Evolutionary conservation across 345 rosid genomes (phyloP).

Genomic region (Ceriops zippeliana): DNA sequence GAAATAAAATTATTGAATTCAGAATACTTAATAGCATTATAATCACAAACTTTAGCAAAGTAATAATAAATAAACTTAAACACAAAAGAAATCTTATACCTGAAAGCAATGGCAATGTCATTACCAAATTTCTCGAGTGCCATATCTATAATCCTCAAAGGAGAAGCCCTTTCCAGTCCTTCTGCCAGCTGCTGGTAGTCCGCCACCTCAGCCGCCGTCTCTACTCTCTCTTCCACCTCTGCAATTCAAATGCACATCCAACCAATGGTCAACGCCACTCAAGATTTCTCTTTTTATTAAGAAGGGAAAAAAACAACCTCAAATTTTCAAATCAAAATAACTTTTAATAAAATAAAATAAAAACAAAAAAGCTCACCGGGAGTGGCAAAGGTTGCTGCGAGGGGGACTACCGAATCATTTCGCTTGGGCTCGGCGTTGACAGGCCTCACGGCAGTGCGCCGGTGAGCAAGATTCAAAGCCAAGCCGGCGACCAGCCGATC

Average conservation of each 20-base stretch:
- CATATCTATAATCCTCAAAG: conserved; percentile 85
- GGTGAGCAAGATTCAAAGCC: conserved; percentile 39
- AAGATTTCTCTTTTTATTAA: not conserved
- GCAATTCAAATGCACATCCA: conserved; percentile 15
- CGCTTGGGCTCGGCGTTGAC: conserved; percentile 57
- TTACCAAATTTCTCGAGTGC: conserved; percentile 78
- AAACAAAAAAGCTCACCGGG: conserved; percentile 44
- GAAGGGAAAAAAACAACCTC: too few species aligned
- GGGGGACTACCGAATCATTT: conserved; percentile 44
- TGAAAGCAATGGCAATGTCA: conserved; percentile 91
- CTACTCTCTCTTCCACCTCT: conserved; percentile 62
- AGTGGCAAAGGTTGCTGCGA: conserved; percentile 52
- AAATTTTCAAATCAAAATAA: not conserved
- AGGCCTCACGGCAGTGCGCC: conserved; percentile 43
- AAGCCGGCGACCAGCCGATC: conserved; percentile 35
- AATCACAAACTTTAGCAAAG: not conserved
- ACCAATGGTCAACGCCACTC: too few species aligned
- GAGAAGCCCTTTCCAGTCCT: conserved; percentile 63
- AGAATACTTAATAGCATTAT: too few species aligned
- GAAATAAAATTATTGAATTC: too few species aligned
- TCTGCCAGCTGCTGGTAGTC: conserved; percentile 60
- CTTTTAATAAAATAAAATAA: not conserved
- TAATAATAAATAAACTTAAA: not conserved
- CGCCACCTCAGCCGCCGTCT: conserved; percentile 19
- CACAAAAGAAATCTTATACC: conserved; percentile 32